Evolutionary conservation across 768 basidiomycete genomes (phyloP), one percentile per base, ranked within the genome.

Genomic region (Cystofilobasidium capitatum): DNA sequence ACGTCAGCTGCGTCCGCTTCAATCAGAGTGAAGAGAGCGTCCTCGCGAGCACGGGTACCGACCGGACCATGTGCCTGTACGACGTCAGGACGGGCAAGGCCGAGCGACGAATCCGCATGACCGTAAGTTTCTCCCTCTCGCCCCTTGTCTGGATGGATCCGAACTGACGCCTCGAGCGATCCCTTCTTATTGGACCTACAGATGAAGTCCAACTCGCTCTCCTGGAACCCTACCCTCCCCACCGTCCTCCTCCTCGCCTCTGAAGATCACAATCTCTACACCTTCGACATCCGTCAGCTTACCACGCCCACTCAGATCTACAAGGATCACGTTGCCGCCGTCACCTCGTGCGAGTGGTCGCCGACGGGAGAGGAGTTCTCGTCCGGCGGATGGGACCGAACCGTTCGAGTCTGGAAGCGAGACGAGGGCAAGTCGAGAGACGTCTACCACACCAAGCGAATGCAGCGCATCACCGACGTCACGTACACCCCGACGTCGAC

Each of bases 261-360:
- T 0, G 96, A 98, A 80, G 94, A 98, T 74, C 93, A 98, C 79
- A 96, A 97, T 73, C 82, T 98, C 31, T 98, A 98, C 77, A 97
- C 96, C 0, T 99, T 96, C 76, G 96, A 99, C 74, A 87, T 98
- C 59, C 84, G 96, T 49, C 84, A 88, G 64, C 82, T 99, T 29
- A 79, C 83, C 16, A 81, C 83, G 1, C 91, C 96, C 5, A 89
- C 85, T 1, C 89, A 94, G 70, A 88, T 98, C 33, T 98, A 94
- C 82, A 98, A 98, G 78, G 92, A 86, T 0, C 96, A 99, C 76
- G 94, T 97, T 24, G 90, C 89, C 0, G 91, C 91, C 4, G 96
- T 96, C 47, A 97, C 92, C 87, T 85, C 85, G 59, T 94, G 92
- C 73, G 94, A 98, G 70, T 98, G 96, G 96, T 87, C 87, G 67